These are phyloP conservation scores for Spiromastix sp. DNA, from an alignment of 2,329 filamentous ascomycete genomes.

Conservation along the genomic window DNA sequence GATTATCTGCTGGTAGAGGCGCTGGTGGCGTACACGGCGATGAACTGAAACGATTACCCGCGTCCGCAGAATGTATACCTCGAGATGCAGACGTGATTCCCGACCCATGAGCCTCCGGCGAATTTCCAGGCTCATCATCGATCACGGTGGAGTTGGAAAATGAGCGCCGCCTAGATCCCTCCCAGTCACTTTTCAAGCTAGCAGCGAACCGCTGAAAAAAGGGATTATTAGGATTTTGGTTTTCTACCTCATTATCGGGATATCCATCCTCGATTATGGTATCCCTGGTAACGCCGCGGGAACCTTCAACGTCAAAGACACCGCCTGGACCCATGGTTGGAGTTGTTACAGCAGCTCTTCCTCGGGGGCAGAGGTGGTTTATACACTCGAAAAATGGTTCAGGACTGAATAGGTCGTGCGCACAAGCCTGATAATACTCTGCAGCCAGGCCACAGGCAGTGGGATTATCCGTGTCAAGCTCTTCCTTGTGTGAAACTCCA, in stretches of 20 bases:
- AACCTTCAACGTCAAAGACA: not conserved
- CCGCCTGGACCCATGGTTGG: not conserved
- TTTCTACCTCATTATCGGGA: not conserved
- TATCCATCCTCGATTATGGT: no score
- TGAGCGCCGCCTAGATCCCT: conserved; percentile 9
- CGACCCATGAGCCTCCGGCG: conserved; percentile 21
- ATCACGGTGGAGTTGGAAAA: conserved; percentile 18
- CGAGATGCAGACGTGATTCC: conserved; percentile 16
- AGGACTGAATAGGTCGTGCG: not conserved
- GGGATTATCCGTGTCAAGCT: no score
- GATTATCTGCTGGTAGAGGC: no score
- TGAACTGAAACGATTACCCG: not conserved
- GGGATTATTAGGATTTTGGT: conserved; percentile 11
- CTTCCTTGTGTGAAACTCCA: no score
- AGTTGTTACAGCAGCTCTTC: conserved; percentile 9
- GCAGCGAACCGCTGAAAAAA: conserved; percentile 15
- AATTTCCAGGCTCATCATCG: conserved; percentile 19
- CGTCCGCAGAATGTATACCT: not conserved
- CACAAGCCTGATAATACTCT: no score
- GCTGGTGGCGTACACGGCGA: no score
- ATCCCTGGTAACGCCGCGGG: conserved; percentile 3
- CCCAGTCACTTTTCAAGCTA: conserved; percentile 10
- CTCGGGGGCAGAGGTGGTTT: conserved; percentile 29
- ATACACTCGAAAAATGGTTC: conserved; percentile 31
- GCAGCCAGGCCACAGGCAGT: no score